phyloP scores from a whole-genome alignment of 2,329 filamentous ascomycete genomes.

The Hymenotorrendiella dingleyae region DNA sequence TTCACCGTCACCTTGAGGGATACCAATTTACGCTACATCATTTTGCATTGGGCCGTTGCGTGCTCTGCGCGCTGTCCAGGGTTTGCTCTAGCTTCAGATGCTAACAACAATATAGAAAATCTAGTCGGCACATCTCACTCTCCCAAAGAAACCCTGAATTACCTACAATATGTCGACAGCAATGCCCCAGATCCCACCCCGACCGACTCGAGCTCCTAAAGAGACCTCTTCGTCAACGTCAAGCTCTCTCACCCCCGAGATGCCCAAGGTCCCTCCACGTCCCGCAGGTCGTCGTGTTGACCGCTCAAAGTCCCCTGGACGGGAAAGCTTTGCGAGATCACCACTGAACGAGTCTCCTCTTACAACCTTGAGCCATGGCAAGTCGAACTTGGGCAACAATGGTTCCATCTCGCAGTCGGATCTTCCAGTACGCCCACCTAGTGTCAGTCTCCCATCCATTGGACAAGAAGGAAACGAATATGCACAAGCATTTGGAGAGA shows the following conservation, averaged over 20 bases:
- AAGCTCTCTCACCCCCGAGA: constrained; percentile 33
- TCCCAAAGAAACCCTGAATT: constrained; percentile 1
- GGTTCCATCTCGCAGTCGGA: constrained; percentile 34
- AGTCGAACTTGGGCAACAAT: constrained; percentile 7
- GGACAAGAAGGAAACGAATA: constrained; percentile 91
- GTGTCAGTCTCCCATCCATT: constrained; percentile 73
- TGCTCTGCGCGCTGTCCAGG: constrained; percentile 6
- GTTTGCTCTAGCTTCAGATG: constrained; percentile 6
- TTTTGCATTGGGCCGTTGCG: constrained; percentile 8
- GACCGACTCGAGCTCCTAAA: constrained; percentile 49
- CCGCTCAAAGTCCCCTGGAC: constrained; percentile 70
- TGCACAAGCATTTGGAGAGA: constrained; percentile 49
- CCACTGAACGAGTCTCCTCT: constrained; percentile 70
- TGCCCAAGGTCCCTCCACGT: constrained; percentile 74
- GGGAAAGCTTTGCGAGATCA: constrained; percentile 76
- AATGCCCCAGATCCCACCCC: constrained; percentile 52
- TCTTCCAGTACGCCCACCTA: constrained; percentile 57
- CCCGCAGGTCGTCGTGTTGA: constrained; percentile 60
- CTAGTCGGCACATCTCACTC: constrained; percentile 1
- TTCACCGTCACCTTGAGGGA: too few species aligned
- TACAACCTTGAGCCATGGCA: constrained; percentile 34
- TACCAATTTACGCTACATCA: constrained; percentile 2
- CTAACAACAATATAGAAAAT: constrained; percentile 14
- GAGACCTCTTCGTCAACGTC: constrained; percentile 34
- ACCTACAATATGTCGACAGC: constrained; percentile 35